Conservation (phyloP, 345 rosid genomes). For the Litchi chinensis region DNA sequence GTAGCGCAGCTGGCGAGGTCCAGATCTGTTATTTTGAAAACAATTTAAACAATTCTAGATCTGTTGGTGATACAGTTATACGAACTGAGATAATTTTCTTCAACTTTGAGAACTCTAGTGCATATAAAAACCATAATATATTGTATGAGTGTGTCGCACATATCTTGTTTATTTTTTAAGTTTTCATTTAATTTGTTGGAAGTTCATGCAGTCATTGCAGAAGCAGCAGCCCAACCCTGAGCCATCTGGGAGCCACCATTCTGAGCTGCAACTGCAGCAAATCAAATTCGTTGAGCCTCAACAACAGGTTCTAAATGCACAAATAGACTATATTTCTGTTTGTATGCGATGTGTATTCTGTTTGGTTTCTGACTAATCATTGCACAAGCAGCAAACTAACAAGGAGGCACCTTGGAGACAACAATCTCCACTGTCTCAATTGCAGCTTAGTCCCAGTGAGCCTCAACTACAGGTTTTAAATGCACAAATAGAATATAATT, state of each 20-base stretch:
- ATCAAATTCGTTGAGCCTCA: background rate
- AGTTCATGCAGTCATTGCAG: constrained; percentile 14
- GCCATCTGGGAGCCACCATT: background rate
- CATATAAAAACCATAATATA: background rate
- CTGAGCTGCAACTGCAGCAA: constrained; percentile 1
- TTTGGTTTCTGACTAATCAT: background rate
- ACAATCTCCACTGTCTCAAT: background rate
- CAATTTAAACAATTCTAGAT: background rate
- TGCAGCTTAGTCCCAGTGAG: background rate
- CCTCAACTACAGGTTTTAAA: no score
- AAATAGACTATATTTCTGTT: background rate
- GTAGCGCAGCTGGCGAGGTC: background rate
- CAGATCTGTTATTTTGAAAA: background rate
- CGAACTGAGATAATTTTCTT: background rate
- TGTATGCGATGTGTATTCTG: no score
- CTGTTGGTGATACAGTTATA: background rate
- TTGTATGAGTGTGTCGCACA: background rate
- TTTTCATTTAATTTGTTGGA: background rate
- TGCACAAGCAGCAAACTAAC: no score
- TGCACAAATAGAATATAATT: background rate
- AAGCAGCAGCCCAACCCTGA: constrained; percentile 11
- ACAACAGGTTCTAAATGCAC: background rate
- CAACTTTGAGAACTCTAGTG: background rate
- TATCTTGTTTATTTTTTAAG: background rate
- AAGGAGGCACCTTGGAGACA: no score